Percentiles rank a stretch among this genome's conserved stretches.
These are phyloP conservation scores for Didymella arachidicola DNA, from an alignment of 2,329 filamentous ascomycete species.

Conservation along the genomic window DNA sequence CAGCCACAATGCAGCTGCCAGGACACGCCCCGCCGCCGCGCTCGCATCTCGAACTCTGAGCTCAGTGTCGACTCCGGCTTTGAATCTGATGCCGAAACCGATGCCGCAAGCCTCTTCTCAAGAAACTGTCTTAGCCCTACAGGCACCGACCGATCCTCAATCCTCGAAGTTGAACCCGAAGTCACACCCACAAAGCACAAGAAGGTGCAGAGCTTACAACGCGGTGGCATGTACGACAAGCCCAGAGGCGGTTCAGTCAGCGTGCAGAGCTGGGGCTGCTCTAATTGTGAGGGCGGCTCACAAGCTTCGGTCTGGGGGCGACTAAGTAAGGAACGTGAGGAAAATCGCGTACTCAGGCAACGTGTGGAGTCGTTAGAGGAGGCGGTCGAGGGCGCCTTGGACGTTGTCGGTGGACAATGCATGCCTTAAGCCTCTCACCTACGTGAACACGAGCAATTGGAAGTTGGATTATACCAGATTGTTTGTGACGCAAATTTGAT, in stretches of 20 bases:
- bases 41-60: conserved; percentile 46
- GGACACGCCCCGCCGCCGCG: conserved; percentile 38
- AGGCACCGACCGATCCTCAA: conserved; percentile 45
- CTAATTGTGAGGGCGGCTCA: conserved; percentile 48
- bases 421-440: conserved; percentile 2
- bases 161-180: conserved; percentile 47
- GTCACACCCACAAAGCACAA: conserved; percentile 40
- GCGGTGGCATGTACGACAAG: conserved; percentile 48
- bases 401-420: conserved; percentile 55
- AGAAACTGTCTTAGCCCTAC: conserved; percentile 50
- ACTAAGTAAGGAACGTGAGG: conserved; percentile 61
- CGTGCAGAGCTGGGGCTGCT: conserved; percentile 43
- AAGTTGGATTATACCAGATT: conserved; percentile 18
- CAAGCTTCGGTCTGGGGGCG: conserved; percentile 60
- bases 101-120: conserved; percentile 53
- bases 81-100: conserved; percentile 64
- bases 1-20: conserved; percentile 30
- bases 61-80: conserved; percentile 64
- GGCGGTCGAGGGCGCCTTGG: conserved; percentile 64
- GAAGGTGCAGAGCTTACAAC: conserved; percentile 43
- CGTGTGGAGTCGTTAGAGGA: conserved; percentile 63
- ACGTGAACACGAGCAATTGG: not conserved
- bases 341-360: conserved; percentile 62
- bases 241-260: conserved; percentile 52
- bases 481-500: conserved; percentile 1